A percentile compares a stretch with the other conserved stretches of the same genome.
Conservation (phyloP, 2,329 filamentous ascomycete species). For the Sarocladium strictum region DNA sequence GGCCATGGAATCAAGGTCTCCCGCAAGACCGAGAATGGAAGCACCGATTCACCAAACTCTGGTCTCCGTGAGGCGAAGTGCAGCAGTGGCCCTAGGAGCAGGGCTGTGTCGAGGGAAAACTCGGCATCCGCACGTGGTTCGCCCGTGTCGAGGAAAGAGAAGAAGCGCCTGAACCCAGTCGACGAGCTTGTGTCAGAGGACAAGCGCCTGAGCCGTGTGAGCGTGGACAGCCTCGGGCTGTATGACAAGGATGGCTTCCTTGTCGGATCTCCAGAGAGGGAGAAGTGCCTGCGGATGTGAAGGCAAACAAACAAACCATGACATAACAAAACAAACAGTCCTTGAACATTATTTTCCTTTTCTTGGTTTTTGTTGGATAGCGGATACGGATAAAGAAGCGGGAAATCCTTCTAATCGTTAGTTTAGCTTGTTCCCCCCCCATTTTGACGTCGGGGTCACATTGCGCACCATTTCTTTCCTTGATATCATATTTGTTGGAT, state of each 20-base stretch:
- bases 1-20: not conserved
- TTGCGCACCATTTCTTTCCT: not conserved
- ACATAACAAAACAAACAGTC: not conserved
- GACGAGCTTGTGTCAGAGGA: slow-evolving; percentile 20
- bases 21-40: not conserved
- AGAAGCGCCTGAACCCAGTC: slow-evolving; percentile 17
- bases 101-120: not conserved
- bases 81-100: not conserved
- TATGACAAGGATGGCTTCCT: slow-evolving; percentile 43
- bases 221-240: slow-evolving; percentile 33
- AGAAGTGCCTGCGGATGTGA: slow-evolving; percentile 23
- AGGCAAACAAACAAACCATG: not conserved
- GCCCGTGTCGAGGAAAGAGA: not conserved
- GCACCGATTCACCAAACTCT: not conserved
- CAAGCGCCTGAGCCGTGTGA: slow-evolving; percentile 19
- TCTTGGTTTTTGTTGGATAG: not conserved
- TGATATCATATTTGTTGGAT: not conserved
- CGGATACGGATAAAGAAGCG: not conserved
- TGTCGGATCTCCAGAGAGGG: slow-evolving; percentile 33
- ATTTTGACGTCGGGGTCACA: not conserved
- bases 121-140: slow-evolving; percentile 1
- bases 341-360: slow-evolving; percentile 8
- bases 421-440: not conserved
- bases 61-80: not conserved
- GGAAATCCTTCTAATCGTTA: not conserved